Percentiles rank a stretch among this genome's conserved stretches.
These are phyloP conservation scores for Medicago lupulina DNA, from an alignment of 306 rosid genomes.

Conservation along the genomic window DNA sequence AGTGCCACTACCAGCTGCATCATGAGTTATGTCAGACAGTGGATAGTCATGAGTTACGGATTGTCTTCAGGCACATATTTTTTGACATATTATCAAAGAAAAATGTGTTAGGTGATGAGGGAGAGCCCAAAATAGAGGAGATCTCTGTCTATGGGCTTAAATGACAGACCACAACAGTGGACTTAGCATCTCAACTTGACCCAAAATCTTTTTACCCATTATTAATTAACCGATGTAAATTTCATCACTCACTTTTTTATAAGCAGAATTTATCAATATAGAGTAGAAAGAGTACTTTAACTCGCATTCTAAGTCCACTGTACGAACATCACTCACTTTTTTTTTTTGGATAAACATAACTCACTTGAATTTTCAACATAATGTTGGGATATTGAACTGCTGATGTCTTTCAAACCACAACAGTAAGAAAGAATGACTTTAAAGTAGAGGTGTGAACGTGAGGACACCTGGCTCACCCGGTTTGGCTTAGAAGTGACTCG, in stretches of 20 bases:
- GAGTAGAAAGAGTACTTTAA: background rate
- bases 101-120: too few species aligned
- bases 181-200: too few species aligned
- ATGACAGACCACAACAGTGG: background rate
- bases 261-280: background rate
- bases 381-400: background rate
- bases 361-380: background rate
- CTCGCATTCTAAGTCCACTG: background rate
- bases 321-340: background rate
- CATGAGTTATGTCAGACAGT: too few species aligned
- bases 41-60: too few species aligned
- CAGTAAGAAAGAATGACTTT: background rate
- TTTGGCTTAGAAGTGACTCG: background rate
- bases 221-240: background rate
- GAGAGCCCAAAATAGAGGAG: too few species aligned
- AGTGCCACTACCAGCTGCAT: background rate
- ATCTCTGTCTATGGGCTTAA: too few species aligned
- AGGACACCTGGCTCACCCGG: background rate
- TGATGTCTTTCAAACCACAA: background rate
- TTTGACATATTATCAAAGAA: too few species aligned
- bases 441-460: background rate
- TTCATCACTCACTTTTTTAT: background rate
- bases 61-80: too few species aligned
- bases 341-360: background rate
- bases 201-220: background rate